Evolutionary conservation across 768 basidiomycete species (phyloP).

Genomic region (Suillus placidus): DNA sequence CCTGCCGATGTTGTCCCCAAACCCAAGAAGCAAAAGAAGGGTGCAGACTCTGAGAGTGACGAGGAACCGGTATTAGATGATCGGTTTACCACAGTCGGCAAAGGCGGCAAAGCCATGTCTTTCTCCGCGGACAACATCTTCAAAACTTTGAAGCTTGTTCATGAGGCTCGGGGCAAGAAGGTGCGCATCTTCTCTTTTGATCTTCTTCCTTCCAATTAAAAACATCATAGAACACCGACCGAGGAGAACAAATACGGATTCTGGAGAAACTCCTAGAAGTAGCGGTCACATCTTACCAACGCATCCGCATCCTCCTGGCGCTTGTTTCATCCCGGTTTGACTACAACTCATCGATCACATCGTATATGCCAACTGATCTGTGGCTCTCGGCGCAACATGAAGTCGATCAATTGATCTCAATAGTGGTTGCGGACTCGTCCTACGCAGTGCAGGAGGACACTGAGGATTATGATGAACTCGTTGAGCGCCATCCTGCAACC

Average conservation of each 20-base stretch:
- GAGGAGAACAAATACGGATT: conserved; percentile 90
- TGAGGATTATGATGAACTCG: conserved; percentile 89
- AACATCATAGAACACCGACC: conserved; percentile 85
- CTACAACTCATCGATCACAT: conserved; percentile 85
- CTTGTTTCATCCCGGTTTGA: conserved; percentile 96
- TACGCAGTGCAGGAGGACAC: conserved; percentile 88
- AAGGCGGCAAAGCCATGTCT: conserved; percentile 81
- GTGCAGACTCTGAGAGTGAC: conserved; percentile 41
- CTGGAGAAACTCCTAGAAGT: conserved; percentile 86
- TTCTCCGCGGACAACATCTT: conserved; percentile 86
- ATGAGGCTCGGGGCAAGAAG: conserved; percentile 97
- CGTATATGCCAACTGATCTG: conserved; percentile 90
- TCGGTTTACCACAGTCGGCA: conserved; percentile 89
- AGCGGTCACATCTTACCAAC: conserved; percentile 86
- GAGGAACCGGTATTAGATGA: conserved; percentile 49
- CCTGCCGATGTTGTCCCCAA: conserved; percentile 44
- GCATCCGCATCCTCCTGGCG: conserved; percentile 91
- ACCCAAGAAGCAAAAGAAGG: conserved; percentile 41
- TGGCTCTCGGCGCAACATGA: conserved; percentile 89
- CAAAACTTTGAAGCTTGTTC: conserved; percentile 87
- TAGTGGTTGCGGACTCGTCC: conserved; percentile 67
- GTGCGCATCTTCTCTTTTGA: conserved; percentile 42
- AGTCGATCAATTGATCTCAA: conserved; percentile 83
- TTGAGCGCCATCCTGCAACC: conserved; percentile 76
- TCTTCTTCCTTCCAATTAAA: conserved; percentile 6